These are phyloP conservation scores for Dorcoceras hygrometricum DNA, from an alignment of 257 asterid genomes.

Conservation along the genomic window DNA sequence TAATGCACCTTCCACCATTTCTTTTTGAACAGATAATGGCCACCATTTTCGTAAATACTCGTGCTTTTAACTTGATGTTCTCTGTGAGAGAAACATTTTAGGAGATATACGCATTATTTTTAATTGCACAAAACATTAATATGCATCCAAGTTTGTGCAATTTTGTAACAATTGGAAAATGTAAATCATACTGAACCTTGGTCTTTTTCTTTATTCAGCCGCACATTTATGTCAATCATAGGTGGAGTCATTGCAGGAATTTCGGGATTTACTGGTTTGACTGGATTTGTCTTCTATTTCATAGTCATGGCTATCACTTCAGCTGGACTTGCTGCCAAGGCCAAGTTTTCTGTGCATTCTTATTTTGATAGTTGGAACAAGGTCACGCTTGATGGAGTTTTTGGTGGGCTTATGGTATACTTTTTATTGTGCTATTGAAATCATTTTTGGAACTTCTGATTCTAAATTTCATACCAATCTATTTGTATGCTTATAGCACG, in stretches of 20 bases:
- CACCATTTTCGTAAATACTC: neutral
- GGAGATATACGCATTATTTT: too few species aligned
- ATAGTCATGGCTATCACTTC: conserved; percentile 77
- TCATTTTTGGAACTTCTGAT: conserved; percentile 6
- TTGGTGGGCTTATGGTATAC: conserved; percentile 84
- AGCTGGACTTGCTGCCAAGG: conserved; percentile 69
- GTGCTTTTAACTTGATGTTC: neutral
- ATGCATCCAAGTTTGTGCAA: neutral
- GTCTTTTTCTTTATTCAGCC: conserved; percentile 27
- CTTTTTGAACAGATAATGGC: too few species aligned
- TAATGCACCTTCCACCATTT: too few species aligned
- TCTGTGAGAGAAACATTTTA: neutral
- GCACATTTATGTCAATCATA: conserved; percentile 50
- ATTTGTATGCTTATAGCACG: neutral
- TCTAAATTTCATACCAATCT: neutral
- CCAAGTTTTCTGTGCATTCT: conserved; percentile 65
- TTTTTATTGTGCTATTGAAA: neutral
- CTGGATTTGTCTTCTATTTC: conserved; percentile 71
- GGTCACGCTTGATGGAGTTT: conserved; percentile 68
- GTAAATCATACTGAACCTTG: neutral
- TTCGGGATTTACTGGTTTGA: conserved; percentile 66
- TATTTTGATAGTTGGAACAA: conserved; percentile 77
- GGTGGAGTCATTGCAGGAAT: conserved; percentile 87
- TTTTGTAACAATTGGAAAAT: neutral
- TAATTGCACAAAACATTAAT: neutral